These are phyloP conservation scores for Mucor piriformis DNA, from an alignment of 371 early-diverging fungal species.

Conservation along the genomic window DNA sequence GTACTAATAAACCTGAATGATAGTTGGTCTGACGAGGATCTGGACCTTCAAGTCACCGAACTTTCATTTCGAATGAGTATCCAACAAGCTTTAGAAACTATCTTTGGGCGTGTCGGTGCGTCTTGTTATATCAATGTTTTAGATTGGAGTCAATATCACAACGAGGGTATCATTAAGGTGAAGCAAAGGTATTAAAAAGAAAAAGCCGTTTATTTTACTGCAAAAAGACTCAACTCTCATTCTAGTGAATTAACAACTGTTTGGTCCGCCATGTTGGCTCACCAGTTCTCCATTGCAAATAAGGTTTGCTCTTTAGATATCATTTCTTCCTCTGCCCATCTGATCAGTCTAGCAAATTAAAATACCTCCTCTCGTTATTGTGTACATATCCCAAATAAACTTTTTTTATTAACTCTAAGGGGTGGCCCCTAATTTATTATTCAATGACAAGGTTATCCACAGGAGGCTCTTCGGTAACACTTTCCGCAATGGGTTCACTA, in stretches of 20 bases:
- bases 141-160: conserved; percentile 41
- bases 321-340: conserved; percentile 38
- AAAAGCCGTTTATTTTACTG: too few species aligned
- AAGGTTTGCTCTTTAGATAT: conserved; percentile 40
- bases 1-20: background rate
- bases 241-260: conserved; percentile 43
- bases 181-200: conserved; percentile 48
- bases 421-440: background rate
- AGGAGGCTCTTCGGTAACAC: background rate
- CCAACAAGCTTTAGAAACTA: conserved; percentile 41
- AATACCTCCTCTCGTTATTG: conserved; percentile 13
- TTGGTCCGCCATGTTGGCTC: conserved; percentile 42
- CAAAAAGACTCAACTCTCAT: too few species aligned
- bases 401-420: background rate
- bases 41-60: conserved; percentile 34
- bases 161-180: conserved; percentile 43
- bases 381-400: background rate
- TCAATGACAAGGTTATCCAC: conserved; percentile 8
- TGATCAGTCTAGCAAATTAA: conserved; percentile 38
- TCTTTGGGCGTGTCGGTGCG: conserved; percentile 44
- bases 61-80: conserved; percentile 51
- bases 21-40: conserved; percentile 43
- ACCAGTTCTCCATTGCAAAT: conserved; percentile 33
- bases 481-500: background rate
- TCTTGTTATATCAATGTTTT: conserved; percentile 42